Evolutionary conservation across 352 stramenopile species (phyloP).

Genomic region (Lagenidium giganteum): DNA sequence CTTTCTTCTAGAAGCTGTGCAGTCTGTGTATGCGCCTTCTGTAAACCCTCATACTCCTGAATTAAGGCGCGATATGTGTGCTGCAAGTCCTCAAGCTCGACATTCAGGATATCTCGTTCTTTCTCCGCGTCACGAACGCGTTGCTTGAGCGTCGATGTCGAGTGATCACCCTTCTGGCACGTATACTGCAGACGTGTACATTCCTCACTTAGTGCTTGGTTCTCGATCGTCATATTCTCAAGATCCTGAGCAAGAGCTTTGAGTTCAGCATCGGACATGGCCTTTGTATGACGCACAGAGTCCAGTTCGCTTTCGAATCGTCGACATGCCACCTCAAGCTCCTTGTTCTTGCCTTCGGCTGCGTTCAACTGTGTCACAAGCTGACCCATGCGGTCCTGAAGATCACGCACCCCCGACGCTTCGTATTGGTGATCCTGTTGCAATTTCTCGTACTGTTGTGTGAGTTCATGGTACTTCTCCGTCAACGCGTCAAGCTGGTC

Average conservation of each 20-base stretch:
- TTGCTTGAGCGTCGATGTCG: conserved; percentile 44
- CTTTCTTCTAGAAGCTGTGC: conserved; percentile 54
- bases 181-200: conserved; percentile 55
- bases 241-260: conserved; percentile 67
- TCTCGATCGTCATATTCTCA: conserved; percentile 87
- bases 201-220: conserved; percentile 81
- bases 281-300: conserved; percentile 50
- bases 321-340: conserved; percentile 31
- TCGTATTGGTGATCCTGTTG: conserved; percentile 28
- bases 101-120: conserved; percentile 58
- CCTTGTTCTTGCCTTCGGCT: conserved; percentile 35
- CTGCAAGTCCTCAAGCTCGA: conserved; percentile 74
- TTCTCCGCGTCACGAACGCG: conserved; percentile 53
- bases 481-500: conserved; percentile 69
- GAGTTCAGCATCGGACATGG: conserved; percentile 59
- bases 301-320: conserved; percentile 54
- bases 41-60: conserved; percentile 65
- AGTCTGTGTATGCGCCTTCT: conserved; percentile 50
- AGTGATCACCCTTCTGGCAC: conserved; percentile 47
- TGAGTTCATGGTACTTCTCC: conserved; percentile 60
- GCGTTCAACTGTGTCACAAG: conserved; percentile 58
- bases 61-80: conserved; percentile 71
- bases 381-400: conserved; percentile 53
- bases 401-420: conserved; percentile 22
- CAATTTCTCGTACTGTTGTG: conserved; percentile 42